Base-by-base conservation (phyloP, 768 basidiomycete genomes). In the Tulasnella sp. region DNA sequence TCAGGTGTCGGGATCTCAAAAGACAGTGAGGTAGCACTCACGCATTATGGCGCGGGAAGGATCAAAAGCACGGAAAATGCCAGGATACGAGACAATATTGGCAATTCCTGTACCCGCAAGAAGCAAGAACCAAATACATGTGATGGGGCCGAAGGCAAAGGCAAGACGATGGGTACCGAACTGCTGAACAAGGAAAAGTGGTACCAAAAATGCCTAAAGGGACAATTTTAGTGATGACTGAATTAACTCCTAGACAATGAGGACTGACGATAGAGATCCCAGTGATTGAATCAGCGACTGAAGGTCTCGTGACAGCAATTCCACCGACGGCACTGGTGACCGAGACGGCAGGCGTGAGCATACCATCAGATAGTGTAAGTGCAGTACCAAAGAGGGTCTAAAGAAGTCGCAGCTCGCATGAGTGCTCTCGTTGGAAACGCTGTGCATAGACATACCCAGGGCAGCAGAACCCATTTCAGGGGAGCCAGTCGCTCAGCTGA, bases 281-380 rank as follows among this genome's bases (percentile, higher is more conserved):
- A n/a, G 70, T 67, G 35, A 81, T 69, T 34, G 75, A 65, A 8
- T 63, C 55, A 1, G 58, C 46, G 6, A 81, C 71, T 2, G 65
- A 66, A 0, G 74, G 68, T 37, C 74, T 73, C 7, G 77, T 78
- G 12, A 81, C 73, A 0, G 70, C 77, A 53, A 83, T 78, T n/a
- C 82, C 81, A 13, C 67, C 74, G 2, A 83, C 78, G 4, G 79
- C 80, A 33, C 75, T 77, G 0, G 77, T 78, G 6, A 83, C 76
- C 0, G 78, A 79, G 5, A 83, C 79, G 4, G 81, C 79, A 3
- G 79, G 78, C 0, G 79, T 81, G 31, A 83, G 70, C 19, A 80
- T 65, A 29, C 81, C 81, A 54, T 83, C 81, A 0, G 79, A 75
- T 66, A 83, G 71, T 0, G 79, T 80, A 37, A 82, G 64, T 12